Evolutionary conservation across 129 eudicot genomes (phyloP).

Genomic region (Tagetes erecta): DNA sequence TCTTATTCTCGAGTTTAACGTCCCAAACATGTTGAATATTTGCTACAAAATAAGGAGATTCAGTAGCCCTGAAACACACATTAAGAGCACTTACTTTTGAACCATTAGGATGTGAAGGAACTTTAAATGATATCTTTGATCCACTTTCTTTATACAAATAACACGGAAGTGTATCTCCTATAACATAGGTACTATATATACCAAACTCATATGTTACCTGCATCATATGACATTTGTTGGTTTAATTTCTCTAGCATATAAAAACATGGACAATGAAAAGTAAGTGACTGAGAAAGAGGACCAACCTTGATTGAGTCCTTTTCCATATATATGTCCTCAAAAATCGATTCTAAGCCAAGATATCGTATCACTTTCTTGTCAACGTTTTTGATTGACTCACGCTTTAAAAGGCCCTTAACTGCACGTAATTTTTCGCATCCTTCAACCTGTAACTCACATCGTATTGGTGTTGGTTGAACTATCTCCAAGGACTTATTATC

Average conservation of each 20-base stretch:
- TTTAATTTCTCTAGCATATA: not conserved
- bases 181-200: slow-evolving; percentile 3
- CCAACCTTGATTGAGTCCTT: not conserved
- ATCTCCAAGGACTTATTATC: not conserved
- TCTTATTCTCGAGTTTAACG: slow-evolving; percentile 1
- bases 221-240: not conserved
- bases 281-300: not conserved
- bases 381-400: not conserved
- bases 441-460: rapidly evolving
- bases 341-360: slow-evolving; percentile 5
- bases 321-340: not conserved
- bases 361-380: slow-evolving; percentile 4
- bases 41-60: too few relatives aligned
- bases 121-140: slow-evolving; percentile 3
- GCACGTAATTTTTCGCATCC: not conserved
- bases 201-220: slow-evolving; percentile 22
- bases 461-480: not conserved
- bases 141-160: not conserved
- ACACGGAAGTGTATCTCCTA: not conserved
- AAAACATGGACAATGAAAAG: not conserved
- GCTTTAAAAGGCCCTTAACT: not conserved
- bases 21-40: not conserved
- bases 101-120: not conserved
- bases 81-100: not conserved
- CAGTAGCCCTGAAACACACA: not conserved